phyloP scores from a whole-genome alignment of 192 early-diverging fungal species.

The Entomortierella lignicola region DNA sequence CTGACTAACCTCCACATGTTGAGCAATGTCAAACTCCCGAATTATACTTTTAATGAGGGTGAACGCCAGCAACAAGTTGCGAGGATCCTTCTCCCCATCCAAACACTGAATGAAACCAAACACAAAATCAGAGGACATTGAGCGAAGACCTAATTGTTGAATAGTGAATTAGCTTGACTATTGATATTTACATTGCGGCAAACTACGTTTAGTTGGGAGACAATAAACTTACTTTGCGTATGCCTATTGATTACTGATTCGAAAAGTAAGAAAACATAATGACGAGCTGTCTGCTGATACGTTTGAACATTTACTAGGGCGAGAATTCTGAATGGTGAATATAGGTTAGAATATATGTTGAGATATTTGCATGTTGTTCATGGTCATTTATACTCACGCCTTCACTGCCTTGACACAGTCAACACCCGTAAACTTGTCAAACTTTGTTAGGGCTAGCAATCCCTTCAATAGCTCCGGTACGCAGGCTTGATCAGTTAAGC shows the following conservation, averaged over 20 bases:
- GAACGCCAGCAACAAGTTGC: conserved; percentile 93
- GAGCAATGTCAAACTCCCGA: conserved; percentile 79
- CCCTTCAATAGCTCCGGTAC: conserved; percentile 75
- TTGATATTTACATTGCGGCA: background rate
- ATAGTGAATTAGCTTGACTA: background rate
- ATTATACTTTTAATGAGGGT: conserved; percentile 78
- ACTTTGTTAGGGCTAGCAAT: conserved; percentile 67
- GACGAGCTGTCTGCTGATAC: conserved; percentile 87
- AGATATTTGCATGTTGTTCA: too few relatives aligned
- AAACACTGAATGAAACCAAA: conserved; percentile 86
- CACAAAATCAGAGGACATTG: conserved; percentile 79
- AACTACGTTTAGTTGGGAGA: background rate
- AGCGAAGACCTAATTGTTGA: conserved; percentile 61
- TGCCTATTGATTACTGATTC: conserved; percentile 73
- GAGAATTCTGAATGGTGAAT: conserved; percentile 70
- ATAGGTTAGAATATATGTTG: background rate
- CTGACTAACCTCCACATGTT: conserved; percentile 74
- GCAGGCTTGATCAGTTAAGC: conserved; percentile 78
- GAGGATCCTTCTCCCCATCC: conserved; percentile 99
- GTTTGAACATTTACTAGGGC: conserved; percentile 90
- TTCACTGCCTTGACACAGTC: conserved; percentile 65
- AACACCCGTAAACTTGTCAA: conserved; percentile 67
- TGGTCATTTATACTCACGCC: conserved; percentile 32
- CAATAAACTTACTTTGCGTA: conserved; percentile 29
- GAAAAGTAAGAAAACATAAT: conserved; percentile 78